Evolutionary conservation across 345 rosid species (phyloP), one percentile per base, ranked within the genome.

Genomic region (Ailanthus altissimus): DNA sequence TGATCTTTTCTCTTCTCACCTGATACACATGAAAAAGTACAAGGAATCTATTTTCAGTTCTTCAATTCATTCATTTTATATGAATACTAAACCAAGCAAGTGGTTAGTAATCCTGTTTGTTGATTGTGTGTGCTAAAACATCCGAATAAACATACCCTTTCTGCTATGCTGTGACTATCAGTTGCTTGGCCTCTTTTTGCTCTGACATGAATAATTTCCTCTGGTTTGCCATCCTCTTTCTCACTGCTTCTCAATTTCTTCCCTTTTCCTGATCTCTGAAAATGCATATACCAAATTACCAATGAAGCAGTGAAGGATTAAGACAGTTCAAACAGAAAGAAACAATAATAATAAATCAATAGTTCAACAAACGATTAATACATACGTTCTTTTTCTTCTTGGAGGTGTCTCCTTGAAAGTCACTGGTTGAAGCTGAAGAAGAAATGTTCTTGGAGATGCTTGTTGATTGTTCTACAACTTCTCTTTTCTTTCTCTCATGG

Each of bases 141-240:
- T 18, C 56, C 56, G 60, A 63, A 51, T 14, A 60, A 20, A 26
- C 36, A 62, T 79, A 86, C 89, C 86, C 91, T 84, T 81, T 88
- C 91, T 8, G 91, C 88, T 70, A 86, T 79, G 66, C 91, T 88
- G 81, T 88, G 91, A 72, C 88, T 86, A 42, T 88, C 89, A 70
- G 91, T 88, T 54, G 91, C 91, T 78, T 88, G 89, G 57, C 91
- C 90, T 84, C 89, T 78, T 75, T 87, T 84, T 10, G 90, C 90
- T 81, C 86, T 85, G 4, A 85, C 92, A 79, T 85, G 90, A 84
- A 85, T 79, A 18, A 87, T 86, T 74, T 84, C 90, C 70, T 83
- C 81, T 28, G 70, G 70, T 46, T 83, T 78, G 51, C 75, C 83
- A 40, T 68, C 28, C 36, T 85, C 81, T 54, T 68, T 76, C 62